phyloP scores from a whole-genome alignment of 2,329 filamentous ascomycete genomes.

The Aurifilum marmelostoma region DNA sequence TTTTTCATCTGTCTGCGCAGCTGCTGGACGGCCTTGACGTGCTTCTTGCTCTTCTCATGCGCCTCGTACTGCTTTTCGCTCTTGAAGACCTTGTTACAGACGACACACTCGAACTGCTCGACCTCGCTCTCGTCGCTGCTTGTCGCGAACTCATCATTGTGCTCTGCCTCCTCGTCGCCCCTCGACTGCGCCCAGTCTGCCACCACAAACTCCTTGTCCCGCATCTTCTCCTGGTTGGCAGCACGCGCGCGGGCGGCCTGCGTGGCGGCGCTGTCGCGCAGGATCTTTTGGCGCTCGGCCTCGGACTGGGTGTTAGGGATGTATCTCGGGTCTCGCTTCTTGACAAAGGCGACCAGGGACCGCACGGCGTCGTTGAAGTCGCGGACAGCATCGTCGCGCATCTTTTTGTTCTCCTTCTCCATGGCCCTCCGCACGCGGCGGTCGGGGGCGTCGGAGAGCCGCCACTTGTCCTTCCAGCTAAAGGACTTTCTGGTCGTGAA shows the following conservation, averaged over 20 bases:
- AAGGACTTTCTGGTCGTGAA: conserved; percentile 88
- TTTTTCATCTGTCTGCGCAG: conserved; percentile 81
- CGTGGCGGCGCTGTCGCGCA: conserved; percentile 78
- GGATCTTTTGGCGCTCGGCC: conserved; percentile 74
- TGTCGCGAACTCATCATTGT: conserved; percentile 61
- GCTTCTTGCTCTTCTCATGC: conserved; percentile 97
- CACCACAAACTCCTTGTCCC: conserved; percentile 53
- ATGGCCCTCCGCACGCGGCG: conserved; percentile 79
- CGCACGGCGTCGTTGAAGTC: conserved; percentile 94
- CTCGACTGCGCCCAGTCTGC: conserved; percentile 76
- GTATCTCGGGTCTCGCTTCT: conserved; percentile 89
- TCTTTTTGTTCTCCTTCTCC: conserved; percentile 92
- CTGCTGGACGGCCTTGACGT: conserved; percentile 81
- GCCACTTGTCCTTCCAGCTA: conserved; percentile 85
- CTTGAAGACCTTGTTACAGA: conserved; percentile 81
- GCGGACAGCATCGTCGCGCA: conserved; percentile 78
- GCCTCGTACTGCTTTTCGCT: conserved; percentile 90
- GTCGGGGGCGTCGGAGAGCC: conserved; percentile 84
- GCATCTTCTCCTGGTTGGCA: conserved; percentile 74
- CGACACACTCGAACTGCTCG: conserved; percentile 72
- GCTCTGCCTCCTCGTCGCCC: conserved; percentile 53
- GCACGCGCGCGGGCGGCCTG: conserved; percentile 84
- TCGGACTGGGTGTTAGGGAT: conserved; percentile 76
- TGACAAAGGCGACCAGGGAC: conserved; percentile 83
- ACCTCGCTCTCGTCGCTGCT: conserved; percentile 58